Base-by-base conservation (phyloP, 768 basidiomycete genomes). In the Termitomyces sp. region DNA sequence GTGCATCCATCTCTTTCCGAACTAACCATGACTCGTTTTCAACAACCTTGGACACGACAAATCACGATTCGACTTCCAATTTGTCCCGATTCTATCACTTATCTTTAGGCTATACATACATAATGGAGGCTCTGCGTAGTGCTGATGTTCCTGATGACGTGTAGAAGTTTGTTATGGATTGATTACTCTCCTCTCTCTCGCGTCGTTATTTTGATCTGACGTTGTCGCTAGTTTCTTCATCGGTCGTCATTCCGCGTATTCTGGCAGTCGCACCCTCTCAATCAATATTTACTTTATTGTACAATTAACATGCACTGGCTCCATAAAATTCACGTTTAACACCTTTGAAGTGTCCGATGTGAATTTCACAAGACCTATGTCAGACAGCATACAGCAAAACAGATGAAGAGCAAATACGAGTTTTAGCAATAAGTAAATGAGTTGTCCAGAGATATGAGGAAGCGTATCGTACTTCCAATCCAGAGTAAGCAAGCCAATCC, bases 341-440 rank as follows among this genome's bases (percentile, higher is more conserved):
- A 14, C 23, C 25, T 27, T 14, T 9, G 17, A 45, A 45, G 44
- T 11, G 9, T 28, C 12, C 17, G n/a, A 46, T 45, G 27, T 9
- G 25, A 27, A 44, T 27, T 45, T n/a, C 25, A 44, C 25, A 14
- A 27, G n/a, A 30, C 46, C 21, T 21, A 16, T 47, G 40, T 56
- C 41, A 39, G 25, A 35, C 48, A 37, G 16, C 9, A 40, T 56
- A 43, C 41, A 56, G 32, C 25, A 43, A 30, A 49, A 40, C 17
- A 51, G 23, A 51, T 43, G 25, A 8, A 34, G 19, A 47, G 37
- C 35, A 56, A 57, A 57, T 57, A 57, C 54, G 39, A 17, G 14
- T 9, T 28, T 57, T 51, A 54, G 44, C 35, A 48, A 50, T 50
- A 55, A 61, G 17, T 51, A 55, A 53, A 34, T 44, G 17, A 25